Evolutionary conservation across 805 yeast genomes (phyloP).

Genomic region (Scheffersomyces amazonensis): DNA sequence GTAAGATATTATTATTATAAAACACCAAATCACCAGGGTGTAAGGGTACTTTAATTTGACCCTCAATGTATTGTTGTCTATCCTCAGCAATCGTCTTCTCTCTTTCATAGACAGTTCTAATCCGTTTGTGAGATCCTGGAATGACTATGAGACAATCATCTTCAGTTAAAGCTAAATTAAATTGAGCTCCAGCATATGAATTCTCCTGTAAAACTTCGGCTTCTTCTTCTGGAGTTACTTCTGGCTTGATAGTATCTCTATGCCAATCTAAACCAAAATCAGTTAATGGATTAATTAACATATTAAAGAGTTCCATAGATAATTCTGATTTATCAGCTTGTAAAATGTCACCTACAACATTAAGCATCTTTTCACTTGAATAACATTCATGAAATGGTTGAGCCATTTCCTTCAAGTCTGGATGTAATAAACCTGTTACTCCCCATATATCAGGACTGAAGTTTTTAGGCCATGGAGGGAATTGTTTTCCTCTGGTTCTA

Average conservation of each 20-base stretch:
- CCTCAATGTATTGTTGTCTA: constrained; percentile 32
- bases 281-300: constrained; percentile 51
- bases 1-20: constrained; percentile 49
- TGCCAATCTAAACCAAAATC: constrained; percentile 57
- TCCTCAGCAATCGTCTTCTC: constrained; percentile 31
- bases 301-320: constrained; percentile 49
- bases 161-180: constrained; percentile 46
- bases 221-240: constrained; percentile 44
- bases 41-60: constrained; percentile 39
- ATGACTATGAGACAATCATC: constrained; percentile 48
- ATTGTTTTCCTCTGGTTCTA: constrained; percentile 50
- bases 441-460: constrained; percentile 56
- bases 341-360: constrained; percentile 40
- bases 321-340: constrained; percentile 33
- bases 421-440: constrained; percentile 45
- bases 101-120: constrained; percentile 45
- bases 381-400: constrained; percentile 39
- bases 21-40: constrained; percentile 51
- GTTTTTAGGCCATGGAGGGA: constrained; percentile 56
- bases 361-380: constrained; percentile 35
- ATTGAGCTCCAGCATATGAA: constrained; percentile 49
- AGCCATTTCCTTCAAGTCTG: constrained; percentile 37
- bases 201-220: constrained; percentile 31
- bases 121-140: constrained; percentile 45
- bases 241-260: constrained; percentile 48